A percentile compares a stretch with the other conserved stretches of the same genome.
Evolutionary conservation across 306 rosid species (phyloP).

Genomic region (Sicyos baderoa): DNA sequence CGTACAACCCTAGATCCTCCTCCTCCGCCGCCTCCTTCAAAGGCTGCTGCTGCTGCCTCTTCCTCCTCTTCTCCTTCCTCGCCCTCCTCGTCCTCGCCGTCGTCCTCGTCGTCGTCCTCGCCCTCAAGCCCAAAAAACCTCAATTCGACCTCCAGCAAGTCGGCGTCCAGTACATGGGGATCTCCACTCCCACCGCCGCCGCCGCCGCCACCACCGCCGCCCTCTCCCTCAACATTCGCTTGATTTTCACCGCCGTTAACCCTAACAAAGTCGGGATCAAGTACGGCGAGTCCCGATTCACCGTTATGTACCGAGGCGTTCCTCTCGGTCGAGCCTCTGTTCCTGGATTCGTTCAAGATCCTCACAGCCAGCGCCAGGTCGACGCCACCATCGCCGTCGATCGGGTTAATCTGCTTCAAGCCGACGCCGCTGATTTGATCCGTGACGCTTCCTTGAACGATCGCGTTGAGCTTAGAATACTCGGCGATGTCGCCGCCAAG

Average conservation of each 20-base stretch:
- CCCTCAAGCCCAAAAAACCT: conserved; percentile 86
- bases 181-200: conserved; percentile 29
- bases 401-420: conserved; percentile 66
- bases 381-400: conserved; percentile 71
- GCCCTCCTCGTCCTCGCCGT: conserved; percentile 71
- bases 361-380: conserved; percentile 60
- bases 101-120: conserved; percentile 64
- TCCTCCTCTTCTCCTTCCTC: conserved; percentile 72
- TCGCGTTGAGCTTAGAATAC: conserved; percentile 71
- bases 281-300: conserved; percentile 88
- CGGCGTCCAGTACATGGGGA: conserved; percentile 73
- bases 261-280: conserved; percentile 95
- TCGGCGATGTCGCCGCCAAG: conserved; percentile 91
- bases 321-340: conserved; percentile 74
- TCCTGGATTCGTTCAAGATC: conserved; percentile 73
- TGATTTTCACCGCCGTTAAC: conserved; percentile 69
- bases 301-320: conserved; percentile 87
- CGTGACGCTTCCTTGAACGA: conserved; percentile 79
- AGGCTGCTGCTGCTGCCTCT: conserved; percentile 94
- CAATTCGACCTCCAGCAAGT: conserved; percentile 93
- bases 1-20: conserved; percentile 29
- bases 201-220: conserved; percentile 39
- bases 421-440: conserved; percentile 77
- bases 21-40: conserved; percentile 55
- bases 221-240: conserved; percentile 56